Evolutionary conservation across 2,329 filamentous ascomycete species (phyloP).

Genomic region (Cytospora schulzeri): DNA sequence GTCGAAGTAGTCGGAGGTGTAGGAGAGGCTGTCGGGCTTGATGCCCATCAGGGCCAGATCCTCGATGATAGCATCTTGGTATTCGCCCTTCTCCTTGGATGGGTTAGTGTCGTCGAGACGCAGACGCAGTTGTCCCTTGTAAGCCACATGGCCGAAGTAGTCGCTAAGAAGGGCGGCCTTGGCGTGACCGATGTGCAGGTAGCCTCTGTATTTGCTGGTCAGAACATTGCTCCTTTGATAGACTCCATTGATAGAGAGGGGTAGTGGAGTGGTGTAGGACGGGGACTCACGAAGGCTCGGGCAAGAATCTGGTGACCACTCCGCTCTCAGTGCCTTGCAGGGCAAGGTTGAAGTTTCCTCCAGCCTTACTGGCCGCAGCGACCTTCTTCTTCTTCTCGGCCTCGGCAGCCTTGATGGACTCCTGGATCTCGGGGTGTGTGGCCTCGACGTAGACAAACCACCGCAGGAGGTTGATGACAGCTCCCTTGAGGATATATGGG

Average conservation of each 20-base stretch:
- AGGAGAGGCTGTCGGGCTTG: slow-evolving; percentile 81
- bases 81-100: slow-evolving; percentile 95
- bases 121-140: slow-evolving; percentile 86
- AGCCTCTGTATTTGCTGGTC: slow-evolving; percentile 55
- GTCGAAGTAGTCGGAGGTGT: slow-evolving; percentile 95
- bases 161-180: slow-evolving; percentile 94
- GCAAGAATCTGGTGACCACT: slow-evolving; percentile 89
- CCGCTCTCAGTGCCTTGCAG: slow-evolving; percentile 83
- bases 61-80: slow-evolving; percentile 88
- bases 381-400: slow-evolving; percentile 71
- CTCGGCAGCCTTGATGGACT: slow-evolving; percentile 70
- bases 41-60: slow-evolving; percentile 91
- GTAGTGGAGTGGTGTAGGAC: slow-evolving; percentile 4
- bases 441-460: slow-evolving; percentile 90
- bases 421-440: slow-evolving; percentile 73
- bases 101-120: slow-evolving; percentile 98
- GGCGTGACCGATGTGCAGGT: slow-evolving; percentile 93
- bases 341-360: slow-evolving; percentile 86
- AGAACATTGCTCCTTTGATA: neutral
- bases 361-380: slow-evolving; percentile 69
- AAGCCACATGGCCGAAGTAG: slow-evolving; percentile 93
- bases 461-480: slow-evolving; percentile 74
- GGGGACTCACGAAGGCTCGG: slow-evolving; percentile 79
- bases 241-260: too few relatives aligned
- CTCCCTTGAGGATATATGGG: slow-evolving; percentile 77